A percentile compares a stretch with the other conserved stretches of the same genome.
Evolutionary conservation across 768 basidiomycete species (phyloP).

Genomic region (Kwoniella shandongensis): DNA sequence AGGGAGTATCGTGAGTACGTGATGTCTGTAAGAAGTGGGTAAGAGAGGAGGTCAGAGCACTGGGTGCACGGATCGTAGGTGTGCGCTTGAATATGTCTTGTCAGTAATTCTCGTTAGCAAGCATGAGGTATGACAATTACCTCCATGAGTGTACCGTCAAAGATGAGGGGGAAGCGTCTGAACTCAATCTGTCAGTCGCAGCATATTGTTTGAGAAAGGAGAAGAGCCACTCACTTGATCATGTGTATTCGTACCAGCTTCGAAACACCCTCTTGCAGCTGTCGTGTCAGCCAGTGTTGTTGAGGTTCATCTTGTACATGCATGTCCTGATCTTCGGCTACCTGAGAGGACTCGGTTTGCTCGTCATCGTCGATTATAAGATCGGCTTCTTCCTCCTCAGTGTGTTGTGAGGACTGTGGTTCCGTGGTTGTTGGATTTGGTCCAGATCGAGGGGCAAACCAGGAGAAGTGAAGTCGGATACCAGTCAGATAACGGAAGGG

Average conservation of each 20-base stretch:
- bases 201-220: background rate
- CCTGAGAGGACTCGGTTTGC: too few relatives aligned
- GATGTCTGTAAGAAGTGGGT: constrained; percentile 21
- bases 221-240: constrained; percentile 4
- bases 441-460: constrained; percentile 2
- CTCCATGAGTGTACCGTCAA: constrained; percentile 21
- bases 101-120: background rate
- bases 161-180: constrained; percentile 44
- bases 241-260: constrained; percentile 18
- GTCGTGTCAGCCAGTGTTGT: constrained; percentile 10
- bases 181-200: background rate
- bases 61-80: background rate
- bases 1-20: constrained; percentile 3
- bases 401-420: background rate
- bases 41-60: constrained; percentile 16
- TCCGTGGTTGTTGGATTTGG: too few relatives aligned
- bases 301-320: background rate
- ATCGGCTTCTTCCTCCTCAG: constrained; percentile 6
- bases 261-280: constrained; percentile 10
- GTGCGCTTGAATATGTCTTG: background rate
- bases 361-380: background rate
- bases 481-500: constrained; percentile 23
- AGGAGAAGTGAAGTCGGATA: constrained; percentile 12
- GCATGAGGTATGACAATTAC: constrained; percentile 3
- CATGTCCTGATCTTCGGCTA: too few relatives aligned